phyloP scores from a whole-genome alignment of 176 grass and related monocot genomes.

The Triticum timopheevii region DNA sequence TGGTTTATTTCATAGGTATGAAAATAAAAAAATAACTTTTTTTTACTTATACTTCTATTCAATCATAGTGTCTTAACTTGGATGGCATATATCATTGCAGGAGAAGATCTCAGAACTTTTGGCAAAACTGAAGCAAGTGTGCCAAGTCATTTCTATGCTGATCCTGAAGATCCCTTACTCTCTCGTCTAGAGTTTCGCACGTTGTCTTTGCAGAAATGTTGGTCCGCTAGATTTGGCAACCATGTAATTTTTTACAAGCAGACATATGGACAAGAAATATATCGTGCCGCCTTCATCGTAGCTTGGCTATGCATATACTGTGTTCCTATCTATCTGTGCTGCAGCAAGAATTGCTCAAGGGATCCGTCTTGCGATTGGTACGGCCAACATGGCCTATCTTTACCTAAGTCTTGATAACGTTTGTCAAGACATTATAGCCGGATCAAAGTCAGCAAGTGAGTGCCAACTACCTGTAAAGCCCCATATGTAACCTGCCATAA shows the following conservation, averaged over 20 bases:
- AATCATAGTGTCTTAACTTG: too few relatives aligned
- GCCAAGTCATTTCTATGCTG: neutral
- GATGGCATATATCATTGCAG: neutral
- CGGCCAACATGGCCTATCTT: neutral
- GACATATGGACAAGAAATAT: neutral
- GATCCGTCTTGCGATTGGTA: neutral
- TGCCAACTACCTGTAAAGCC: neutral
- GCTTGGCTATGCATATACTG: neutral
- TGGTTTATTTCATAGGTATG: neutral
- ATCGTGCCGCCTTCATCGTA: neutral
- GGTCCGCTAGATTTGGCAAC: neutral
- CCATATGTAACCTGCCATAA: too few relatives aligned
- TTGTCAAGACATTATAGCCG: too few relatives aligned
- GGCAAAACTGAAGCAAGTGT: neutral
- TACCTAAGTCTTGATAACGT: too few relatives aligned
- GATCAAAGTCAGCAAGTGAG: neutral
- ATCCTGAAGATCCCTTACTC: neutral
- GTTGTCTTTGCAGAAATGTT: neutral
- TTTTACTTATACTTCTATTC: too few relatives aligned
- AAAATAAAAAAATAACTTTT: too few relatives aligned
- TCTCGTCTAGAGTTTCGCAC: neutral
- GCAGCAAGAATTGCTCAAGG: neutral
- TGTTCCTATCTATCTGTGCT: neutral
- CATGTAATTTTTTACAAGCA: neutral
- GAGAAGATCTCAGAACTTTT: neutral